Evolutionary conservation across 768 basidiomycete genomes (phyloP), one percentile per base, ranked within the genome.

Genomic region (Royoungia palumana): DNA sequence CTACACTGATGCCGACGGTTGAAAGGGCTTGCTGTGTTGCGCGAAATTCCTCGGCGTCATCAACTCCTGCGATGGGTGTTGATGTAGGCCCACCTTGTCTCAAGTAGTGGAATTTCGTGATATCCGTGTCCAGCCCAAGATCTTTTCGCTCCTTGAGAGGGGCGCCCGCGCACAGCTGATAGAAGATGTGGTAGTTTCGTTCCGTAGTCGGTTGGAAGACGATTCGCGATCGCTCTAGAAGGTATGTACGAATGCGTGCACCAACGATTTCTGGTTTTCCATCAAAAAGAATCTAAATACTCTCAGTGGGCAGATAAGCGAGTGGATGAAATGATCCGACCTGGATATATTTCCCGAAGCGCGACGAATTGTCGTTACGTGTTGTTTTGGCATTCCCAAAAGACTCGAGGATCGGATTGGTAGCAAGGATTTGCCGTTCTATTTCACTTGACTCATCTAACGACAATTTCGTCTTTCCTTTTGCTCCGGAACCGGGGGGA

Each of bases 371-470:
- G 70, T 99, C 96, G 65, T 99, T 99, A 50, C 96, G 81, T 14
- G 96, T 97, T 27, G 96, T 99, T 73, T 99, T 99, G 20, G 96
- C 96, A 70, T 99, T 99, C 57, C 96, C 96, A 59, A 99, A 98
- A 0, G 96, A 90, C 70, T 99, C 96, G 54, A 99, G 85, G 61
- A 96, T 98, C 20, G 96, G 96, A 68, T 99, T 99, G n/a, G 95
- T 97, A 24, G 96, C 96, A 46, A 99, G 75, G 51, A 99, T 99
- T 69, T 98, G 96, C 41, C 86, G 83, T 67, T 99, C 96, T 55
- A 94, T 93, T 69, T 97, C 96, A 65, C 87, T 94, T 3, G 89
- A 88, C 55, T 87, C 92, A 62, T 89, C 93, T 41, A 89, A 68
- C 11, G 87, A 83, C 43, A 80, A 72, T 60, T 91, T 88, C 9